These are phyloP conservation scores for Lecanicillium sp. DNA, from an alignment of 2,329 filamentous ascomycete genomes.

Conservation along the genomic window DNA sequence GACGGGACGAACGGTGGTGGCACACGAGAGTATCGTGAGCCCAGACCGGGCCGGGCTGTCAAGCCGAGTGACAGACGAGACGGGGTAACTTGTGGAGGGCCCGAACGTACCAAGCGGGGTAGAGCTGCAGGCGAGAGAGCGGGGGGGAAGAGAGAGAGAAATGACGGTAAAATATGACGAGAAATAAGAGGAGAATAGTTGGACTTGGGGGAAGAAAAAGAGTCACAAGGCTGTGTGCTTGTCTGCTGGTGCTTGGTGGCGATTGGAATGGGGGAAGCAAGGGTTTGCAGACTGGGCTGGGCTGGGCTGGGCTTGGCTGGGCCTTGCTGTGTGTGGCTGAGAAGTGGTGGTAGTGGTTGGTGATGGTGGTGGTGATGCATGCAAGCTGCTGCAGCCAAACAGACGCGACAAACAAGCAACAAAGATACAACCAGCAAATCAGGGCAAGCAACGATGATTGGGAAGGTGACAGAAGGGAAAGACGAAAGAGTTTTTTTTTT, in stretches of 20 bases:
- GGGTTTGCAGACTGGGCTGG: no score
- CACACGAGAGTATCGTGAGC: background rate
- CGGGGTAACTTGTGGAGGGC: no score
- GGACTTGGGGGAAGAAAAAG: no score
- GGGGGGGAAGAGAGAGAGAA: background rate
- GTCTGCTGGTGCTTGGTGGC: no score
- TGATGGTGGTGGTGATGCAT: background rate
- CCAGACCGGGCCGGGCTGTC: no score
- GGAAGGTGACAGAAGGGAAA: background rate
- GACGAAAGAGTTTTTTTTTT: background rate
- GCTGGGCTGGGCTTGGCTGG: no score
- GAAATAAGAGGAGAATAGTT: background rate
- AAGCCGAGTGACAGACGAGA: no score
- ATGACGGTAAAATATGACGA: background rate
- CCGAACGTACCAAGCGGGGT: no score
- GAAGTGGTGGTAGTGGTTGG: background rate
- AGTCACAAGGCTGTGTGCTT: conserved; percentile 10
- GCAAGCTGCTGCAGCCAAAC: background rate
- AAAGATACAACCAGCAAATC: background rate
- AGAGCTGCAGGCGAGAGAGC: no score
- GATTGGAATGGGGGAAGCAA: no score
- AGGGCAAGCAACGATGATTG: background rate
- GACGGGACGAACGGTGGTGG: background rate
- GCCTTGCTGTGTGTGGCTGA: no score
- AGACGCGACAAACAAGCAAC: background rate